Evolutionary conservation across 371 early-diverging fungal genomes (phyloP).

Genomic region (Mortierella sp.): DNA sequence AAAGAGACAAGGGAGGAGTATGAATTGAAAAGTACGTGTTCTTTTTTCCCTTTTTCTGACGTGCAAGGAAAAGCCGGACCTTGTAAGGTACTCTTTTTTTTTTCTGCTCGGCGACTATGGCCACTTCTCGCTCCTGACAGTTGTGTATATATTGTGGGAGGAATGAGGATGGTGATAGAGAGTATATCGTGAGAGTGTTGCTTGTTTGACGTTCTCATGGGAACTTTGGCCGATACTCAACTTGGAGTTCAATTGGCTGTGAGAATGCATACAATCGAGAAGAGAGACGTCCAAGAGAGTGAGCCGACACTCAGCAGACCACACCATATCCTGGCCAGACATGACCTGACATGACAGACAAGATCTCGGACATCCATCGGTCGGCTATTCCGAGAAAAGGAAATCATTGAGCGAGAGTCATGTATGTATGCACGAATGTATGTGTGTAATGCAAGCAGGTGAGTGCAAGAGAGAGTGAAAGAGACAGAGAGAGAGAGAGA

Average conservation of each 20-base stretch:
- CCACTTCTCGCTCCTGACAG: not conserved
- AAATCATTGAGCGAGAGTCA: not conserved
- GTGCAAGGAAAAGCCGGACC: not conserved
- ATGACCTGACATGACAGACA: not conserved
- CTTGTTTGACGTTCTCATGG: too few species aligned
- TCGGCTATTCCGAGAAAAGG: constrained; percentile 11
- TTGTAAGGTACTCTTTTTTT: constrained; percentile 3
- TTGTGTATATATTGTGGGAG: not conserved
- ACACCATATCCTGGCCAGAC: not conserved
- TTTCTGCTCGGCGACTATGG: not conserved
- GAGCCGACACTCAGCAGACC: not conserved
- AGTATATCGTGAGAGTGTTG: too few species aligned
- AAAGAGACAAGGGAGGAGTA: not conserved
- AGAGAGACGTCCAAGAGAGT: not conserved
- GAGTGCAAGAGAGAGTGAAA: not conserved
- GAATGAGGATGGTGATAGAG: too few species aligned
- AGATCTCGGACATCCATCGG: constrained; percentile 1
- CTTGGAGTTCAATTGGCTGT: too few species aligned
- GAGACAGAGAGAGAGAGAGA: too few species aligned
- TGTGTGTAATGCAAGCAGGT: not conserved
- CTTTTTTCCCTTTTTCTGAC: not conserved
- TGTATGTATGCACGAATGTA: too few species aligned
- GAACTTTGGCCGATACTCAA: too few species aligned
- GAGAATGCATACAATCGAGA: too few species aligned
- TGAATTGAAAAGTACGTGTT: not conserved